Evolutionary conservation across 2,329 filamentous ascomycete species (phyloP).

Genomic region (Botrytis deweyae): DNA sequence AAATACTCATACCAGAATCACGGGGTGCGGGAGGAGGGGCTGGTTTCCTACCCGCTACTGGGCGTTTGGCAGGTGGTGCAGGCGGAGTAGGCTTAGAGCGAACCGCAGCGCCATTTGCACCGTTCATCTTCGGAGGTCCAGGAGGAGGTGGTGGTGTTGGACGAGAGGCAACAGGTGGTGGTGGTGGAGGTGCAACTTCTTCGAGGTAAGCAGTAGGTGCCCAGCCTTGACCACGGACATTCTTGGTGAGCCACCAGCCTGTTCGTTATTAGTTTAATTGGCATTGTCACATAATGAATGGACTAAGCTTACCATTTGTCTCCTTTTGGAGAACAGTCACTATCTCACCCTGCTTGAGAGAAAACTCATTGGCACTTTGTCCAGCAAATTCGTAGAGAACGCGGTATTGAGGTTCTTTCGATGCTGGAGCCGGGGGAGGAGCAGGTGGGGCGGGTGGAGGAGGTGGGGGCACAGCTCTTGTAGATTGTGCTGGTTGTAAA

Average conservation of each 20-base stretch:
- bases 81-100: slow-evolving; percentile 39
- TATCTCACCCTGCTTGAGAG: slow-evolving; percentile 74
- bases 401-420: slow-evolving; percentile 76
- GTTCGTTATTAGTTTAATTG: slow-evolving; percentile 39
- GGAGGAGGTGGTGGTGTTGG: slow-evolving; percentile 55
- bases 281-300: not conserved
- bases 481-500: slow-evolving; percentile 38
- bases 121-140: slow-evolving; percentile 39
- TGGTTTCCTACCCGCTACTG: slow-evolving; percentile 68
- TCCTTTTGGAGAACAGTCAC: slow-evolving; percentile 93
- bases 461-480: slow-evolving; percentile 49
- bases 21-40: slow-evolving; percentile 64
- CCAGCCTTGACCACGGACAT: slow-evolving; percentile 75
- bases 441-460: slow-evolving; percentile 64
- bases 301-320: slow-evolving; percentile 71
- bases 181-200: slow-evolving; percentile 66
- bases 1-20: slow-evolving; percentile 67
- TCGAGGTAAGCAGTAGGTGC: slow-evolving; percentile 92
- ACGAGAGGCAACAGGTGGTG: slow-evolving; percentile 52
- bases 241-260: slow-evolving; percentile 98
- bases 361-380: slow-evolving; percentile 80
- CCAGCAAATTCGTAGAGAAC: slow-evolving; percentile 91
- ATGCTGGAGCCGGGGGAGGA: slow-evolving; percentile 62
- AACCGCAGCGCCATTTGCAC: slow-evolving; percentile 41
- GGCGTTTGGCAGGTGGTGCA: slow-evolving; percentile 69